Evolutionary conservation across 2,329 filamentous ascomycete species (phyloP).

Genomic region (Phaeoacremonium minimum): DNA sequence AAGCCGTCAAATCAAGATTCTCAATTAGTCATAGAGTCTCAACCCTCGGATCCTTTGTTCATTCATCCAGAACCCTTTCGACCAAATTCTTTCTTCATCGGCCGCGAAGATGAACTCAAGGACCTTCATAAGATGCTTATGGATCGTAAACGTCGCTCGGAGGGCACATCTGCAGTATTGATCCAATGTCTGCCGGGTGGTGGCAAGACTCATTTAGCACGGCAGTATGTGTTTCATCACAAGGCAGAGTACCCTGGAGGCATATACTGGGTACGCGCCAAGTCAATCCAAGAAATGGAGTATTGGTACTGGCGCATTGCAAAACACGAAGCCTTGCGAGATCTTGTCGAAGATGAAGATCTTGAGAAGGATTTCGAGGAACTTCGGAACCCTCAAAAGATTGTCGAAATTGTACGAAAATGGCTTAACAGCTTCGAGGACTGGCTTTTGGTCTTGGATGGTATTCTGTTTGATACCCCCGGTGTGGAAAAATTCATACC

Average conservation of each 20-base stretch:
- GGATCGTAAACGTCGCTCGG: slow-evolving; percentile 47
- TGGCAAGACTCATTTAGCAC: slow-evolving; percentile 65
- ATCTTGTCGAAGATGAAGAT: slow-evolving; percentile 30
- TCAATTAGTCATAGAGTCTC: background rate
- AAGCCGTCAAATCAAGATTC: background rate
- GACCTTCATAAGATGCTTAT: slow-evolving; percentile 56
- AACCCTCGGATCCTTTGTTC: slow-evolving; percentile 22
- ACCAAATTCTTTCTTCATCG: slow-evolving; percentile 59
- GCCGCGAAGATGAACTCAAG: slow-evolving; percentile 52
- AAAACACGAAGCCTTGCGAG: slow-evolving; percentile 46
- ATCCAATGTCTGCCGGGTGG: slow-evolving; percentile 62
- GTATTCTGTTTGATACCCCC: slow-evolving; percentile 56
- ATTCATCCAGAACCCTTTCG: slow-evolving; percentile 53
- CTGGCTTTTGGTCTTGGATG: slow-evolving; percentile 67
- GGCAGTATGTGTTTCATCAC: slow-evolving; percentile 62
- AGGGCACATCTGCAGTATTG: slow-evolving; percentile 59
- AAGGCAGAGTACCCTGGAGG: slow-evolving; percentile 58
- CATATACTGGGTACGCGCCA: slow-evolving; percentile 66
- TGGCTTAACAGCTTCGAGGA: slow-evolving; percentile 60
- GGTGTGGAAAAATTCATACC: slow-evolving; percentile 60
- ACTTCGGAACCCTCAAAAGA: slow-evolving; percentile 33
- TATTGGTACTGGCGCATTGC: slow-evolving; percentile 65
- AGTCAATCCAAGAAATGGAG: slow-evolving; percentile 51
- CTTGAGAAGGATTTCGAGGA: slow-evolving; percentile 33
- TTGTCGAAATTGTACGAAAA: slow-evolving; percentile 51